Evolutionary conservation across 1,139 yeast species (phyloP).

Genomic region (Suhomyces chickasaworum): DNA sequence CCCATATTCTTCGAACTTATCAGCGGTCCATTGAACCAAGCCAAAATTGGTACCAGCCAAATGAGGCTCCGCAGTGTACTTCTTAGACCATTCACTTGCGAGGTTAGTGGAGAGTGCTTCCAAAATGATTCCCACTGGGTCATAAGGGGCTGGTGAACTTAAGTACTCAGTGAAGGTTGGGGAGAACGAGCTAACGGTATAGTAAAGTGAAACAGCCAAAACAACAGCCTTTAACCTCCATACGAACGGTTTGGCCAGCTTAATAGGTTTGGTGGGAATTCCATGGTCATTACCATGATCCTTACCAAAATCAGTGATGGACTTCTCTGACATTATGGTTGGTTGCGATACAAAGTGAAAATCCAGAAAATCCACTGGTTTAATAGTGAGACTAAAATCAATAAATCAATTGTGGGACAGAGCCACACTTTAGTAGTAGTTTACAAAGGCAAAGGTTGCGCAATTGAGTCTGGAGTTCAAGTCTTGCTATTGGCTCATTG

Average conservation of each 20-base stretch:
- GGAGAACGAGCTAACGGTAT: not conserved
- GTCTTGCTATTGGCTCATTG: not conserved
- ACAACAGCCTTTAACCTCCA: not conserved
- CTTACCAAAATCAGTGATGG: not conserved
- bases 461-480: not conserved
- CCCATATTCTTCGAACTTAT: conserved; percentile 45
- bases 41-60: conserved; percentile 45
- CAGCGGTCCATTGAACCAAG: conserved; percentile 41
- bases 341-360: not conserved
- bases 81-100: conserved; percentile 36
- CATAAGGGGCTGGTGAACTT: not conserved
- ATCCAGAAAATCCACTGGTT: not conserved
- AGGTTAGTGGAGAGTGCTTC: conserved; percentile 27
- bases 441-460: not conserved
- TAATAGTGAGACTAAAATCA: too few species aligned
- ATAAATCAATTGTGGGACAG: too few species aligned
- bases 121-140: conserved; percentile 17
- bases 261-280: too few species aligned
- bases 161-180: not conserved
- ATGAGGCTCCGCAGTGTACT: conserved; percentile 38
- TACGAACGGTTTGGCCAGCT: not conserved
- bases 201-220: not conserved
- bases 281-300: not conserved
- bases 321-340: not conserved
- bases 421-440: not conserved